phyloP scores from a whole-genome alignment of 139 green algal species.

The Chlorella sp. region DNA sequence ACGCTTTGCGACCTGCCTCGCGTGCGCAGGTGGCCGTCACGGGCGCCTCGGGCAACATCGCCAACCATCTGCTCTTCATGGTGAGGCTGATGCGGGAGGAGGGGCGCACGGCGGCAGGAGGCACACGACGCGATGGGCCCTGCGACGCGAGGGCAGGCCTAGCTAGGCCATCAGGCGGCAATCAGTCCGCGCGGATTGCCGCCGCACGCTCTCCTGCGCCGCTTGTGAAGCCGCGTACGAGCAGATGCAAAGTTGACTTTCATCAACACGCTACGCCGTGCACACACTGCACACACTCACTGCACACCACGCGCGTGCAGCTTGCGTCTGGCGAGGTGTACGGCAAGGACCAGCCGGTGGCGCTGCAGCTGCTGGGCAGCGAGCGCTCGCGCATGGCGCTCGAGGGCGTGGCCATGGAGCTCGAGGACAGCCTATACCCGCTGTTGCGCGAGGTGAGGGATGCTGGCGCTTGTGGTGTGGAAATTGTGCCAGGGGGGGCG shows the following conservation, averaged over 20 bases:
- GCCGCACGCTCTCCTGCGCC: neutral
- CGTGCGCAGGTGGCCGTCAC: conserved; percentile 54
- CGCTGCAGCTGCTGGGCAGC: conserved; percentile 76
- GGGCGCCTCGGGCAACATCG: conserved; percentile 82
- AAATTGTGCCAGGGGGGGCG: no score
- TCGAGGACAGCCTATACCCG: conserved; percentile 92
- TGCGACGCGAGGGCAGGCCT: no score
- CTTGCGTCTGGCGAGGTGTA: conserved; percentile 74
- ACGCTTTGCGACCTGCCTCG: no score
- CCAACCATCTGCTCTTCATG: conserved; percentile 93
- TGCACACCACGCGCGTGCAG: conserved; percentile 39
- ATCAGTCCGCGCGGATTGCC: neutral
- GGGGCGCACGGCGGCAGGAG: no score
- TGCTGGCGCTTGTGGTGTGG: no score
- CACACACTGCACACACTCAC: conserved; percentile 3
- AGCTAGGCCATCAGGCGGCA: neutral
- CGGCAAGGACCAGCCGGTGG: conserved; percentile 81
- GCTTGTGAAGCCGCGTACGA: neutral
- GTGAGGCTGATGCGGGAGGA: no score
- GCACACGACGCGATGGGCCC: no score
- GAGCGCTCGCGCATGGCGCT: conserved; percentile 69
- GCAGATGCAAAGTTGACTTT: neutral
- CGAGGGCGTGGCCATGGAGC: conserved; percentile 93
- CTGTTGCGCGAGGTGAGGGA: conserved; percentile 80
- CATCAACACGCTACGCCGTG: neutral